Conservation (phyloP, 495 filamentous ascomycete genomes). For the Penicillium taxi region DNA sequence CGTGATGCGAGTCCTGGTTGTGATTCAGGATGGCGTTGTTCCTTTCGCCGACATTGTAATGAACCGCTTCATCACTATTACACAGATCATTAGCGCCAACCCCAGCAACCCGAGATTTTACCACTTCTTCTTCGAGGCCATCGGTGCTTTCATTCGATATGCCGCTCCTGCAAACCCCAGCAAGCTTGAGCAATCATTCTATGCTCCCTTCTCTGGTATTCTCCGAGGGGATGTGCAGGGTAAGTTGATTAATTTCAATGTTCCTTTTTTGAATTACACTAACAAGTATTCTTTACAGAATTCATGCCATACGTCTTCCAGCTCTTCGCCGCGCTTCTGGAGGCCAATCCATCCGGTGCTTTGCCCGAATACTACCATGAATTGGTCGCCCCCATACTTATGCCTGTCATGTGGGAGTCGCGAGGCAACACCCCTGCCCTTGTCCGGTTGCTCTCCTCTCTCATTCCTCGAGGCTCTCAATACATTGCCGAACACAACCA, state of each 20-base stretch:
- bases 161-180: constrained; percentile 58
- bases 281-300: constrained; percentile 51
- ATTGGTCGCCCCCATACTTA: constrained; percentile 65
- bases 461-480: constrained; percentile 66
- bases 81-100: constrained; percentile 78
- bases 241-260: constrained; percentile 22
- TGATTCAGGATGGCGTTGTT: constrained; percentile 70
- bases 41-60: constrained; percentile 66
- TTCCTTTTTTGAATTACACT: constrained; percentile 8
- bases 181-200: constrained; percentile 69
- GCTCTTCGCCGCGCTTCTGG: constrained; percentile 80
- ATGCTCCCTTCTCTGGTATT: constrained; percentile 65
- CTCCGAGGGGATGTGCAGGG: constrained; percentile 74
- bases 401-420: constrained; percentile 74
- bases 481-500: constrained; percentile 68
- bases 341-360: constrained; percentile 64
- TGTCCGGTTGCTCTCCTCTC: constrained; percentile 71
- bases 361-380: constrained; percentile 70
- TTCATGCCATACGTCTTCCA: constrained; percentile 97
- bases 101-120: constrained; percentile 97
- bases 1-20: constrained; percentile 92
- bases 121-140: constrained; percentile 93
- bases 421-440: constrained; percentile 89
- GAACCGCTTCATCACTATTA: constrained; percentile 74
- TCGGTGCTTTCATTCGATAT: constrained; percentile 88